Evolutionary conservation across 1,139 yeast genomes (phyloP), one percentile per base, ranked within the genome.

Genomic region (Nakaseomyces sp.): DNA sequence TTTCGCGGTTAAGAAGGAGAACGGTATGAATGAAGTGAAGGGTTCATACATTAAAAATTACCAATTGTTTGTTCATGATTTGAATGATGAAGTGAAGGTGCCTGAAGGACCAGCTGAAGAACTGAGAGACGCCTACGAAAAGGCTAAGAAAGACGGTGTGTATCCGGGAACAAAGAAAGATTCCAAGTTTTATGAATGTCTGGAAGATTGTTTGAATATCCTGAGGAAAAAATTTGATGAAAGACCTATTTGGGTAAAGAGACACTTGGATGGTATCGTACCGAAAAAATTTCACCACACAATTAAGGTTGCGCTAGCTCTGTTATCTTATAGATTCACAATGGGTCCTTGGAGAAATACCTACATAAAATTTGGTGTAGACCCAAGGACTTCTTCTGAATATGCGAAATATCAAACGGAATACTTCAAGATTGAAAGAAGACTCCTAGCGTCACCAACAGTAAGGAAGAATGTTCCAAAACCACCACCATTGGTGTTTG

Each of bases 301-400:
- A 16, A 63, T 89, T 35, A 81, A 84, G 52, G 79, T 74, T 50
- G 93, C 96, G 0, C 65, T 93, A 42, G 95, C 97, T 0, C 80
- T 84, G 57, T 83, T 88, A 0, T 73, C 95, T 0, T 91, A 78
- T 59, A 73, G 85, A 33, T 84, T 80, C 61, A 77, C 82, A 28
- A 83, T 83, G 57, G 98, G 99, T 0, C 98, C 98, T 0, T 91
- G 96, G 95, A 73, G 97, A 56, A 87, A 87, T 50, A 77, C 94
- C n/a, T 86, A 82, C 59, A 78, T 87, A 38, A 75, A 70, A 54
- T 78, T 79, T 54, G 97, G 96, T 0, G 70, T 81, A 30, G 86
- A 91, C 61, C 97, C 97, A 0, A 69, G 76, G 40, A 54, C 64
- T 1, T 76, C 79, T 42, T 57, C 67, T 1, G 65, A 73, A 5